Evolutionary conservation across 192 early-diverging fungal species (phyloP).

Genomic region (Umbelopsis sp.): DNA sequence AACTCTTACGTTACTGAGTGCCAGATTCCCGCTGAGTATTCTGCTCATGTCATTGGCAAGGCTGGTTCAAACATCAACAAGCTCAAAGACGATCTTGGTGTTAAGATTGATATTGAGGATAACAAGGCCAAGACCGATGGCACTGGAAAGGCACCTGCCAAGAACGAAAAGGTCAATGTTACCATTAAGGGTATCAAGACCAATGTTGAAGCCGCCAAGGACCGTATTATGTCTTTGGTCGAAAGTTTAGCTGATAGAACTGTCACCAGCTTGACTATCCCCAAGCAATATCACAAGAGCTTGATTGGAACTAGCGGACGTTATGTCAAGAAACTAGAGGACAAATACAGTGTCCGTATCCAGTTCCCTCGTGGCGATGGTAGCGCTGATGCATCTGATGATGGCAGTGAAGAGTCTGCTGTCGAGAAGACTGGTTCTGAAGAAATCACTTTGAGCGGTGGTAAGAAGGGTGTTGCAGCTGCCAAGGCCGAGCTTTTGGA

Average conservation of each 20-base stretch:
- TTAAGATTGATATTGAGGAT: constrained; percentile 66
- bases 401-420: constrained; percentile 12
- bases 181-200: constrained; percentile 77
- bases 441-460: constrained; percentile 82
- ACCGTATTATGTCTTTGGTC: constrained; percentile 66
- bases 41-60: constrained; percentile 87
- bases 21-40: constrained; percentile 67
- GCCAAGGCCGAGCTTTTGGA: constrained; percentile 85
- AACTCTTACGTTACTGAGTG: constrained; percentile 75
- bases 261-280: constrained; percentile 54
- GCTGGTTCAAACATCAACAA: constrained; percentile 82
- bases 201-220: constrained; percentile 74
- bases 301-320: constrained; percentile 73
- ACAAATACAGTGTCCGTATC: constrained; percentile 75
- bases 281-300: constrained; percentile 66
- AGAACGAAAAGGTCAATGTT: constrained; percentile 58
- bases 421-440: constrained; percentile 54
- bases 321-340: constrained; percentile 74
- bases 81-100: constrained; percentile 74
- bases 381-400: constrained; percentile 48
- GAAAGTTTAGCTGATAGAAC: constrained; percentile 73
- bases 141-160: constrained; percentile 25
- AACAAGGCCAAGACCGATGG: constrained; percentile 43
- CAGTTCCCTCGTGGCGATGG: constrained; percentile 62
- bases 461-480: constrained; percentile 75